Base-by-base conservation (phyloP, 2,329 filamentous ascomycete species). In the Endocalyx cinctus region DNA sequence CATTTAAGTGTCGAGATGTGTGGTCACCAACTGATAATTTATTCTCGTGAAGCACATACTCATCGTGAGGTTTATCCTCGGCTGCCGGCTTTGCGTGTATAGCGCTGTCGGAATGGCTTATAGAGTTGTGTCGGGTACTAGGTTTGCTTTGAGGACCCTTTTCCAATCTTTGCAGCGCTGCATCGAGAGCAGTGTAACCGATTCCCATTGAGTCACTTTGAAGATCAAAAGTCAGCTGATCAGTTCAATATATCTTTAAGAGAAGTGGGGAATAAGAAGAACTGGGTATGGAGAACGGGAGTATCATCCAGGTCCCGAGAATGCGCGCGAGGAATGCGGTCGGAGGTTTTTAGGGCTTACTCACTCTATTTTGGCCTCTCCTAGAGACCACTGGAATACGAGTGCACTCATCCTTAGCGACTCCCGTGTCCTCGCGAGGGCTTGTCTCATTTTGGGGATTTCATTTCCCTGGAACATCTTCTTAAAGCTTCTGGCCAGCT, bases 161-260 rank as follows among this genome's bases (percentile, higher is more conserved):
- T 31, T 55, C 55, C 40, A 76, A 58, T 35, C 70, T 65, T 27
- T 81, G 74, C 10, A 84, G 66, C 4, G 79, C 79, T 8, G 79
- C 79, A 1, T 76, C 73, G 6, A 85, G 66, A 5, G 78, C 78
- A 2, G 78, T 79, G 49, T 82, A 85, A 27, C 81, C 81, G 28
- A 82, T 81, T 13, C 78, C 77, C 26, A 76, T 68, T 10, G 76
- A 69, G 12, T 71, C 70, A 43, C 82, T 77, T 12, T n/a, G n/a
- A n/a, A n/a, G n/a, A n/a, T n/a, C n/a, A n/a, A n/a, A n/a, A n/a
- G n/a, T n/a, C n/a, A n/a, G n/a, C n/a, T n/a, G n/a, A n/a, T n/a
- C n/a, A n/a, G n/a, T n/a, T n/a, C n/a, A n/a, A n/a, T n/a, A n/a
- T n/a, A n/a, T n/a, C n/a, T n/a, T n/a, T n/a, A n/a, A n/a, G n/a